Evolutionary conservation across 495 filamentous ascomycete genomes (phyloP).

Genomic region (Aspergillus avenaceus): DNA sequence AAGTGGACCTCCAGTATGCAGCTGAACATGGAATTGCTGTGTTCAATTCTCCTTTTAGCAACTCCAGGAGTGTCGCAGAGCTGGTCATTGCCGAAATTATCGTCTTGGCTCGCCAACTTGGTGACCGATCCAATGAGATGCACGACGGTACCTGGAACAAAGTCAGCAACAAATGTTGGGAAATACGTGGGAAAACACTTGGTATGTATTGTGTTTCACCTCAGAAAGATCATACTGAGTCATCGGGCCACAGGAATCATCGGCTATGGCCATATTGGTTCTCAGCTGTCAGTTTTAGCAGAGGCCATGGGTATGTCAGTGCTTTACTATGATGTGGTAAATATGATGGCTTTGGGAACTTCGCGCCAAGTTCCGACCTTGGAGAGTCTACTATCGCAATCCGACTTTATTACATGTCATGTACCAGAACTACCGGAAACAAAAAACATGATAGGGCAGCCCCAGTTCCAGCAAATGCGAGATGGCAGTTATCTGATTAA

Average conservation of each 20-base stretch:
- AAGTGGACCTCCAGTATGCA: slow-evolving; percentile 91
- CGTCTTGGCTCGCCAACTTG: slow-evolving; percentile 80
- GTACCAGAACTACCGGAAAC: slow-evolving; percentile 93
- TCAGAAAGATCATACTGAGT: slow-evolving; percentile 4
- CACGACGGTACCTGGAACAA: slow-evolving; percentile 97
- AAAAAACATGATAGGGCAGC: slow-evolving; percentile 74
- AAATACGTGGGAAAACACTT: slow-evolving; percentile 94
- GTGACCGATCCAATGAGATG: slow-evolving; percentile 92
- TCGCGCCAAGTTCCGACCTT: slow-evolving; percentile 77
- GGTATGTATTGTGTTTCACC: slow-evolving; percentile 41
- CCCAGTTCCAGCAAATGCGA: slow-evolving; percentile 86
- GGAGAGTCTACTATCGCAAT: slow-evolving; percentile 64
- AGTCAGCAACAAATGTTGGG: slow-evolving; percentile 93
- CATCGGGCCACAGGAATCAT: slow-evolving; percentile 64
- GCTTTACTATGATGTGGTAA: slow-evolving; percentile 90
- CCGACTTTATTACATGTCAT: slow-evolving; percentile 92
- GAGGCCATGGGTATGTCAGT: slow-evolving; percentile 98
- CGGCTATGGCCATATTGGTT: slow-evolving; percentile 97
- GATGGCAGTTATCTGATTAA: slow-evolving; percentile 92
- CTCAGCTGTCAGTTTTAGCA: slow-evolving; percentile 90
- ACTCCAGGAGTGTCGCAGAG: slow-evolving; percentile 95
- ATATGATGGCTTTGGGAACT: slow-evolving; percentile 88
- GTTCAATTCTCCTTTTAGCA: slow-evolving; percentile 98
- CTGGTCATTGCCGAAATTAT: slow-evolving; percentile 94
- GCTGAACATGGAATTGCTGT: slow-evolving; percentile 91